Base-by-base conservation (phyloP, 2,329 filamentous ascomycete species). In the Ceratocystis colombiana region DNA sequence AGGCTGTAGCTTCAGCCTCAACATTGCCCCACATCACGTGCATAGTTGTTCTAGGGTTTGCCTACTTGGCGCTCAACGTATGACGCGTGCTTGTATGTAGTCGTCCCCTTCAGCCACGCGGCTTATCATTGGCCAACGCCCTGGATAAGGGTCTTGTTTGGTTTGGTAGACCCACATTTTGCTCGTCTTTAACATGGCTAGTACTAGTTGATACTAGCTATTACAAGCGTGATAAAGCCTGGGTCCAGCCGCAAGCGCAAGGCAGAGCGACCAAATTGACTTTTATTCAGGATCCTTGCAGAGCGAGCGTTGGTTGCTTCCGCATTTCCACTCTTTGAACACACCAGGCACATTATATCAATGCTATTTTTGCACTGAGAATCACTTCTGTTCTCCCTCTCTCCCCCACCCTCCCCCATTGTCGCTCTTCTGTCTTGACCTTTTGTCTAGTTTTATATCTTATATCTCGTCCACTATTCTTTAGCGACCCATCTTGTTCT, bases 1-100 rank as follows among this genome's bases (percentile, higher is more conserved):
- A 75, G 71, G 72, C 73, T 73, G 59, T 17, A 63, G 48, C 62
- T 64, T 62, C 25, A 53, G 66, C 62, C 61, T 57, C 53, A 64
- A 25, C 8, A 2, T 17, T 17, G 20, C 33, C 50, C 50, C 62
- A 55, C 62, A 30, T 62, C 20, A 33, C 30, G 15, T 46, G 30
- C 12, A 5, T 1, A 12, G 8, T 10, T 46, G 12, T 10, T 15
- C 6, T 50, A 50, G 30, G 41, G 44, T 46, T 63, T 63, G 44
- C 12, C 7, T 33, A 7, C 22, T 20, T 22, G 25, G 4, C 15
- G n/a, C 17, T 61, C 25, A 37, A 2, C 33, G 7, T 22, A 66
- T 66, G 64, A 66, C 64, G 64, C 64, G 64, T 44, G 46, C 25
- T 28, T 10, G 41, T 7, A 30, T 6, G 17, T 37, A 5, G 48